Evolutionary conservation across 1,284 basidiomycete species (phyloP).

Genomic region (Ustilago tritici): DNA sequence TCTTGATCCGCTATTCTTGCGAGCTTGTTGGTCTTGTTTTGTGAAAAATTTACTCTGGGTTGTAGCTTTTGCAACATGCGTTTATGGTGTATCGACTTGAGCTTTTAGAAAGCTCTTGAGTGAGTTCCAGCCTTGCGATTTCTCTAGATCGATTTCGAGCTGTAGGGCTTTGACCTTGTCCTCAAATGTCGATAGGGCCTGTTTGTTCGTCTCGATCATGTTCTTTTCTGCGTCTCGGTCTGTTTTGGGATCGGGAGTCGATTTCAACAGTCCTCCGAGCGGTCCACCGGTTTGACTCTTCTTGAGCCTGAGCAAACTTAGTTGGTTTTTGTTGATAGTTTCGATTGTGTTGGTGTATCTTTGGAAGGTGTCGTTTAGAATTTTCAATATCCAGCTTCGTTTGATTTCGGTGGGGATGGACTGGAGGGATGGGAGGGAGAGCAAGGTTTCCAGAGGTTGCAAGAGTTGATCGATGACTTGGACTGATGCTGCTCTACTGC

Average conservation of each 20-base stretch:
- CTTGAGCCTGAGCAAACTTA: slow-evolving; percentile 62
- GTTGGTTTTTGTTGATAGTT: slow-evolving; percentile 65
- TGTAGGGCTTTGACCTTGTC: not conserved
- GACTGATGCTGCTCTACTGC: slow-evolving; percentile 4
- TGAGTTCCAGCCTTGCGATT: slow-evolving; percentile 10
- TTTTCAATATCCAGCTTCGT: slow-evolving; percentile 24
- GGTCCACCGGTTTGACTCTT: slow-evolving; percentile 27
- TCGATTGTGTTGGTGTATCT: slow-evolving; percentile 52
- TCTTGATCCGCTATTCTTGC: not conserved
- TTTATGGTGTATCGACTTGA: slow-evolving; percentile 7
- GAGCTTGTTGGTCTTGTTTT: not conserved
- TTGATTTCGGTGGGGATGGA: not conserved
- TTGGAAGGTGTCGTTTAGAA: slow-evolving; percentile 35
- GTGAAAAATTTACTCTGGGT: not conserved
- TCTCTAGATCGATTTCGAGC: slow-evolving; percentile 11
- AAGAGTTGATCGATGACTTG: slow-evolving; percentile 37
- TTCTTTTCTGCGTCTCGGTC: not conserved
- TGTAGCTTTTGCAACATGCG: not conserved
- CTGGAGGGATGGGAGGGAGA: not conserved
- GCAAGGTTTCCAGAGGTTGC: slow-evolving; percentile 20
- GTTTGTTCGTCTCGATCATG: slow-evolving; percentile 13
- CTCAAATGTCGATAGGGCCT: slow-evolving; percentile 4
- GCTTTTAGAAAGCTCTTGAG: slow-evolving; percentile 22
- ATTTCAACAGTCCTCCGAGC: slow-evolving; percentile 19
- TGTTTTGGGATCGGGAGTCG: not conserved